These are phyloP conservation scores for Moricandia arvensis DNA, from an alignment of 345 rosid species.

Conservation along the genomic window DNA sequence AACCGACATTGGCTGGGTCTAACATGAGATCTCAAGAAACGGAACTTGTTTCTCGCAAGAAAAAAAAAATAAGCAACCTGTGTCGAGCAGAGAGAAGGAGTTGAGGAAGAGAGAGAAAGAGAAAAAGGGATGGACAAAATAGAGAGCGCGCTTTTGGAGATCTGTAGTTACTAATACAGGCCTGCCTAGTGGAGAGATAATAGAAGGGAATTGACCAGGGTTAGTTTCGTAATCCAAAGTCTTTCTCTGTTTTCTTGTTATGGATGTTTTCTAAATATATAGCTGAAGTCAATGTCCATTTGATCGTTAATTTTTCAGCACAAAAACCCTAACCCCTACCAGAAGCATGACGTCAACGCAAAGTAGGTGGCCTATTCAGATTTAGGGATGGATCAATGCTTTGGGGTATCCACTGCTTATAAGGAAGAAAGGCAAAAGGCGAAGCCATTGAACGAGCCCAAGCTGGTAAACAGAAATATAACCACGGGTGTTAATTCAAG, in stretches of 20 bases:
- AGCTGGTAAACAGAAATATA: neutral
- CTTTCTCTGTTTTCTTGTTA: neutral
- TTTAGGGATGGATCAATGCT: neutral
- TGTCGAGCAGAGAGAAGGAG: neutral
- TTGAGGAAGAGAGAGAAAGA: neutral
- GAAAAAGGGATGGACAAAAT: neutral
- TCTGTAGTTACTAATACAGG: neutral
- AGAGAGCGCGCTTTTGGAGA: neutral
- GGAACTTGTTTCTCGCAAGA: constrained; percentile 27
- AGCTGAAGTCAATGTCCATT: neutral
- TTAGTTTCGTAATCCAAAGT: neutral
- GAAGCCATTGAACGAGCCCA: no score
- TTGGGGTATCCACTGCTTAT: neutral
- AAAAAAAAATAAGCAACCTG: constrained; percentile 6
- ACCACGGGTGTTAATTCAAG: neutral
- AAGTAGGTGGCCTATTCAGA: neutral
- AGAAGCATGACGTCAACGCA: neutral
- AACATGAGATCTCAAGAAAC: constrained; percentile 36
- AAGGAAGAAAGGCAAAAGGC: no score
- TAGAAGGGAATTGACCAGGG: neutral
- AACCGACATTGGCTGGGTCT: constrained; percentile 20
- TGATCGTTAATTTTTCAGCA: no score
- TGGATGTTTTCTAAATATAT: neutral
- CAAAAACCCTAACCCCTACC: neutral
- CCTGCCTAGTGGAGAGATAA: neutral